Evolutionary conservation across 176 grass and related monocot species (phyloP).

Genomic region (Triticum turgidum): DNA sequence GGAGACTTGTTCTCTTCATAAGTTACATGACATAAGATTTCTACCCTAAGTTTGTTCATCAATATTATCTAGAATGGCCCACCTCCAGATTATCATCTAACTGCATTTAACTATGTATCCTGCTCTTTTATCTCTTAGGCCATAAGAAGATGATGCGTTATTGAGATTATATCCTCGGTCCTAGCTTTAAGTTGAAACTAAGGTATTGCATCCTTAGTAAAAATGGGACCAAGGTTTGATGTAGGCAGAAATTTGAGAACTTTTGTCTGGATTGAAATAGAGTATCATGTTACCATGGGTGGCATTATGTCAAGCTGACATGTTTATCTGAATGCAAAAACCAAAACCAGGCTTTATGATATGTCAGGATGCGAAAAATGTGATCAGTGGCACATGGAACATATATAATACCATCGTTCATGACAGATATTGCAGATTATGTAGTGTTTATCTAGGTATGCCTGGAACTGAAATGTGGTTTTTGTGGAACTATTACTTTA

Average conservation of each 20-base stretch:
- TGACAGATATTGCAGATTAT: background rate
- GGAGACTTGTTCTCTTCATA: background rate
- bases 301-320: background rate
- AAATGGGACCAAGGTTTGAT: constrained; percentile 5
- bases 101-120: background rate
- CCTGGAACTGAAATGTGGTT: background rate
- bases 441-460: background rate
- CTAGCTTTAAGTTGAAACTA: constrained; percentile 3
- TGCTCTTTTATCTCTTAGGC: constrained; percentile 5
- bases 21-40: background rate
- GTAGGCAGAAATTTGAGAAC: background rate
- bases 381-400: background rate
- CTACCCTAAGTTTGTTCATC: background rate
- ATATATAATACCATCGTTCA: background rate
- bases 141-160: constrained; percentile 14
- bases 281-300: background rate
- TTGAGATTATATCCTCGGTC: background rate
- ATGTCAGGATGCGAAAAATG: background rate
- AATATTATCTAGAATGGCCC: background rate
- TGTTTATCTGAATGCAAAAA: background rate
- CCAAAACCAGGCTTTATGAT: background rate
- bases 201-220: background rate
- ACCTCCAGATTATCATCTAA: background rate
- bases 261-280: background rate
- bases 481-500: background rate